A percentile compares a stretch with the other conserved stretches of the same genome.
phyloP scores from a whole-genome alignment of 2,329 filamentous ascomycete species.

The Ceratocystis smalleyi region DNA sequence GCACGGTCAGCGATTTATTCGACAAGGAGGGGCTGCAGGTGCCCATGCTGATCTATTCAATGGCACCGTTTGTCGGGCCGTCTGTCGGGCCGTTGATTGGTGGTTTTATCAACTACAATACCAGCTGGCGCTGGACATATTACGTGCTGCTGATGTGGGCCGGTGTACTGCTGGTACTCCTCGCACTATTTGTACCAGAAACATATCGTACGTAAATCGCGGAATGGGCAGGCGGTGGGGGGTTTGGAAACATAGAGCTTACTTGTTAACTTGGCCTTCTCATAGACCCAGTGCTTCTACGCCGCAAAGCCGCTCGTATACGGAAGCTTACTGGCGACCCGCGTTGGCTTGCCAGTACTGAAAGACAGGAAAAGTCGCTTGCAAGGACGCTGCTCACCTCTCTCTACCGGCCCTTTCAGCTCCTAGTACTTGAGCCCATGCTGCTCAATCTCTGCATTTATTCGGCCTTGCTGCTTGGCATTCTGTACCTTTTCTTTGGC shows the following conservation, averaged over 20 bases:
- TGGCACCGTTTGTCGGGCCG: slow-evolving; percentile 48
- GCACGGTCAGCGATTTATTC: slow-evolving; percentile 74
- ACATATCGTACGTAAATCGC: slow-evolving; percentile 47
- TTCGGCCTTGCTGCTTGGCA: slow-evolving; percentile 70
- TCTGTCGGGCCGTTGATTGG: slow-evolving; percentile 47
- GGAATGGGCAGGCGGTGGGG: slow-evolving; percentile 19
- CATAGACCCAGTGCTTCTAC: slow-evolving; percentile 51
- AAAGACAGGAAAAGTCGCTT: slow-evolving; percentile 56
- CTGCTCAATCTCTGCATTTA: slow-evolving; percentile 66
- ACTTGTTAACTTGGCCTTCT: not conserved
- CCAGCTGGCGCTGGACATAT: slow-evolving; percentile 67
- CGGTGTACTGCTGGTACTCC: slow-evolving; percentile 43
- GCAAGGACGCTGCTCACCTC: slow-evolving; percentile 41
- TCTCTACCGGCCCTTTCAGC: slow-evolving; percentile 56
- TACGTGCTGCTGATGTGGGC: slow-evolving; percentile 76
- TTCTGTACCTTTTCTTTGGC: slow-evolving; percentile 82
- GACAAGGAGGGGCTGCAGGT: slow-evolving; percentile 49
- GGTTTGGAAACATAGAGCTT: not conserved
- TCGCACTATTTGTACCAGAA: slow-evolving; percentile 65
- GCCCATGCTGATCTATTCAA: slow-evolving; percentile 71
- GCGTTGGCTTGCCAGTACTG: slow-evolving; percentile 61
- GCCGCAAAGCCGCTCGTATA: slow-evolving; percentile 52
- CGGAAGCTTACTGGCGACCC: slow-evolving; percentile 65
- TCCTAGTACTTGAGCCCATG: slow-evolving; percentile 74
- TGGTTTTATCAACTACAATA: slow-evolving; percentile 68